Evolutionary conservation across 805 yeast species (phyloP), one percentile per base, ranked within the genome.

Genomic region (Ogataea pignaliae): DNA sequence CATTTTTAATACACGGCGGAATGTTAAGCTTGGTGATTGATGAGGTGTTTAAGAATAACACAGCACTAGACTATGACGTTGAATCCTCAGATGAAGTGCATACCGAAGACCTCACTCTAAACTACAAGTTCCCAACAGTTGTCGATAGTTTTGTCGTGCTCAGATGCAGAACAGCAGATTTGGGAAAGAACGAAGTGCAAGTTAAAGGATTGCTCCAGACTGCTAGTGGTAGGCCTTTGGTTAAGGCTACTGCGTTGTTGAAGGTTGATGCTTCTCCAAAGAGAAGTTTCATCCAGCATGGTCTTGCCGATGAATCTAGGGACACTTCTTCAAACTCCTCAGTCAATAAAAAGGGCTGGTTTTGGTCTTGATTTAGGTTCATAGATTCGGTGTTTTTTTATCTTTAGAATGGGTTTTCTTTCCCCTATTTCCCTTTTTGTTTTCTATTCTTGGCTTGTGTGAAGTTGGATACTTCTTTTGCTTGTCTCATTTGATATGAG

Each of bases 1-100:
- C 97, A 2, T 83, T 87, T 54, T 65, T 90, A 15, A 75, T 88
- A 3, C 97, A 89, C 59, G 97, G 97, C 3, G 97, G 97, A 0
- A 77, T 90, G 28, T 60, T 89, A 29, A 95, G 90, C 9, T 82
- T 95, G 0, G 67, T 89, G 1, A 66, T 88, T 43, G 93, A 88
- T 56, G 96, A 89, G 53, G 73, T 85, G 7, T 75, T 83, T 66
- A 81, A 81, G 51, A 42, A 56, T 13, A 49, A 53, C 34, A 52
- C 60, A 17, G 50, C 54, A 10, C 48, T 51, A 16, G 57, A 53
- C 29, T 47, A 45, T 16, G 51, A 50, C 5, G 37, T 68, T 64
- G 3, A 54, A 55, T 53, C 62, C 56, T 48, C 54, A 5, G 73
- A 73, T 16, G 58, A 60, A 17, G 60, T 78, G 28, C 74, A 71